A percentile compares a stretch with the other conserved stretches of the same genome.
These are phyloP conservation scores for Daldinia grandis DNA, from an alignment of 495 filamentous ascomycete genomes.

Conservation along the genomic window DNA sequence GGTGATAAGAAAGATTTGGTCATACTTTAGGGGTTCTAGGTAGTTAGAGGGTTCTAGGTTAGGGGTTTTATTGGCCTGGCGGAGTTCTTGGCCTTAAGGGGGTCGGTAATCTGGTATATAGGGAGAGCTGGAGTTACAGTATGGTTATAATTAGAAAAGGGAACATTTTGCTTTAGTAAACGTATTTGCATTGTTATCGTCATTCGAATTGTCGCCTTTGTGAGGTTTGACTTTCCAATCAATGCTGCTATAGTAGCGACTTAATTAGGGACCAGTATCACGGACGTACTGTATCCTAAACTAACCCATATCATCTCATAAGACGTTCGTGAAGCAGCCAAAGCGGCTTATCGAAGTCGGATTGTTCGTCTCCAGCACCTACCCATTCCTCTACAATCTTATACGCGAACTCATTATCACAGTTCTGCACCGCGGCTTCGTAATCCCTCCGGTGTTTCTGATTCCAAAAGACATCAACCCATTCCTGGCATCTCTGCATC, in stretches of 20 bases:
- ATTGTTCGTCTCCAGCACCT: slow-evolving; percentile 13
- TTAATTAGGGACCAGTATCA: not conserved
- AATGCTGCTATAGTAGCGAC: not conserved
- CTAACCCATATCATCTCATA: slow-evolving; percentile 4
- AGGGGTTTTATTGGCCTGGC: not conserved
- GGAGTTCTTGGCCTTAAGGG: not conserved
- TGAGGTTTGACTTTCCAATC: not conserved
- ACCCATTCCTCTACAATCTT: slow-evolving; percentile 39
- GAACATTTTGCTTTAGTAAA: too few relatives aligned
- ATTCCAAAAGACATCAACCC: slow-evolving; percentile 26
- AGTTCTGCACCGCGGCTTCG: slow-evolving; percentile 42
- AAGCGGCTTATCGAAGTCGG: not conserved
- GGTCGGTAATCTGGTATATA: not conserved
- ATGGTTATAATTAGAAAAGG: not conserved
- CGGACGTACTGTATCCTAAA: not conserved
- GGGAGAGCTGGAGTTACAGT: not conserved
- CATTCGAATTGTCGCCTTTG: not conserved
- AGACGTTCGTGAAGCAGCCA: slow-evolving; percentile 30
- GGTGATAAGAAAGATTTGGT: slow-evolving; percentile 9
- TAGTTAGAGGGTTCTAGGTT: too few relatives aligned
- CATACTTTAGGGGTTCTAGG: slow-evolving; percentile 6
- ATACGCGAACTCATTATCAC: slow-evolving; percentile 42
- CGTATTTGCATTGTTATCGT: too few relatives aligned
- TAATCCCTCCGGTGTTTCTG: slow-evolving; percentile 33
- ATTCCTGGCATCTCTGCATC: slow-evolving; percentile 35